phyloP scores from a whole-genome alignment of 2,329 filamentous ascomycete species.

The Amauroascus niger region DNA sequence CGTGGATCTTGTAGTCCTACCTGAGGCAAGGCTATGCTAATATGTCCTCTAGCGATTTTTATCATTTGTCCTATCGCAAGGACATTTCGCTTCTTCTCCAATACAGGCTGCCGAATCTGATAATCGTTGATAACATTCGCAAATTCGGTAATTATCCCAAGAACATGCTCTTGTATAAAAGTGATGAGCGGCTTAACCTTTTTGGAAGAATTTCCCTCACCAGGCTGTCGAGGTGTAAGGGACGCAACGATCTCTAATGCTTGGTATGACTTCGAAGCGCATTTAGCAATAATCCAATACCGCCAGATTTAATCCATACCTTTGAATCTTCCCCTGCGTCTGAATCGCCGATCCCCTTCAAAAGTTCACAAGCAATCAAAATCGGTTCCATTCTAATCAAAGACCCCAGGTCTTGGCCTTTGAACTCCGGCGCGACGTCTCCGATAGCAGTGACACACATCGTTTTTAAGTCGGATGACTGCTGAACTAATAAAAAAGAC shows the following conservation, averaged over 20 bases:
- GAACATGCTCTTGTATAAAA: conserved; percentile 73
- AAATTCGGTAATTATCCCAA: conserved; percentile 77
- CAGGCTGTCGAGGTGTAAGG: conserved; percentile 44
- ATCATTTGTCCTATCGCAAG: conserved; percentile 84
- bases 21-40: conserved; percentile 75
- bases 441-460: conserved; percentile 60
- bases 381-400: conserved; percentile 68
- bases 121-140: conserved; percentile 68
- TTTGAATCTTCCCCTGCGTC: conserved; percentile 41
- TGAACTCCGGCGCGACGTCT: conserved; percentile 61
- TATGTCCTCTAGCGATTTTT: conserved; percentile 59
- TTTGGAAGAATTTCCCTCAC: conserved; percentile 38
- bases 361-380: conserved; percentile 64
- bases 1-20: conserved; percentile 30
- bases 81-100: conserved; percentile 67
- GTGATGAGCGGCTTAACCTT: conserved; percentile 53
- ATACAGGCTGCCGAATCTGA: conserved; percentile 46
- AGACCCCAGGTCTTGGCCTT: conserved; percentile 54
- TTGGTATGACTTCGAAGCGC: conserved; percentile 37
- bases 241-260: conserved; percentile 43
- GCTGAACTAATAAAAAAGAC: conserved; percentile 49
- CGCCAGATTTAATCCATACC: conserved; percentile 40
- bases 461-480: conserved; percentile 55
- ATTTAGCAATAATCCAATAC: conserved; percentile 8
- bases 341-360: conserved; percentile 69